Percentiles rank a stretch among this genome's conserved stretches.
Evolutionary conservation across 176 grass and related monocot genomes (phyloP).

Genomic region (Cenchrus fungigraminus): DNA sequence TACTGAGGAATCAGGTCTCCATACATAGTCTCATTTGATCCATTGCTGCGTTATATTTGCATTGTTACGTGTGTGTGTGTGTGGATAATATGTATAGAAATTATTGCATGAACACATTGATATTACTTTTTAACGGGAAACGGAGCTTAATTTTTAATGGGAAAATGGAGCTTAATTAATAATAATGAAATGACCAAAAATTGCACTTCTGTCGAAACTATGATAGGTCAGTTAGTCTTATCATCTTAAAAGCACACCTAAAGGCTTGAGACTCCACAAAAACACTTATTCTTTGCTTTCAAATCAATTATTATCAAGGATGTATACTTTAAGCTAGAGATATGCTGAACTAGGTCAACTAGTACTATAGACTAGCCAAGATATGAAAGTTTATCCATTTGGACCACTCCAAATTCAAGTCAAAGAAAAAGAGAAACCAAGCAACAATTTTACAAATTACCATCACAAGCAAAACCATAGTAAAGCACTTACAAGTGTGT

Average conservation of each 20-base stretch:
- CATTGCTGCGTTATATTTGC: neutral
- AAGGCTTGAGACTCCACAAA: neutral
- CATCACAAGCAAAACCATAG: neutral
- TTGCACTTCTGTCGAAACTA: conserved; percentile 16
- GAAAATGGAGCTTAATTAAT: neutral
- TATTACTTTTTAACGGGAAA: neutral
- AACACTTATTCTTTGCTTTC: conserved; percentile 35
- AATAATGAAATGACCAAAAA: neutral
- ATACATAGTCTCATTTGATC: neutral
- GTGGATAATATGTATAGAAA: neutral
- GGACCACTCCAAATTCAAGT: conserved; percentile 26
- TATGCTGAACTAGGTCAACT: conserved; percentile 34
- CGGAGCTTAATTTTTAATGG: neutral
- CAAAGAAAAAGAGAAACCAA: neutral
- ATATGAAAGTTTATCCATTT: neutral
- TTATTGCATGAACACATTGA: neutral
- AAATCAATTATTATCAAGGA: neutral
- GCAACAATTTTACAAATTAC: neutral
- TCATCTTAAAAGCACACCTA: conserved; percentile 21
- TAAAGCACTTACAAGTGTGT: conserved; percentile 79
- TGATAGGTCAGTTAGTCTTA: conserved; percentile 27
- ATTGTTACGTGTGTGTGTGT: neutral
- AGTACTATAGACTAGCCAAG: neutral
- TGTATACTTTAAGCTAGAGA: conserved; percentile 31
- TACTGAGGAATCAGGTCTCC: neutral